Evolutionary conservation across 768 basidiomycete species (phyloP), one percentile per base, ranked within the genome.

Genomic region (Boletus speciosus): DNA sequence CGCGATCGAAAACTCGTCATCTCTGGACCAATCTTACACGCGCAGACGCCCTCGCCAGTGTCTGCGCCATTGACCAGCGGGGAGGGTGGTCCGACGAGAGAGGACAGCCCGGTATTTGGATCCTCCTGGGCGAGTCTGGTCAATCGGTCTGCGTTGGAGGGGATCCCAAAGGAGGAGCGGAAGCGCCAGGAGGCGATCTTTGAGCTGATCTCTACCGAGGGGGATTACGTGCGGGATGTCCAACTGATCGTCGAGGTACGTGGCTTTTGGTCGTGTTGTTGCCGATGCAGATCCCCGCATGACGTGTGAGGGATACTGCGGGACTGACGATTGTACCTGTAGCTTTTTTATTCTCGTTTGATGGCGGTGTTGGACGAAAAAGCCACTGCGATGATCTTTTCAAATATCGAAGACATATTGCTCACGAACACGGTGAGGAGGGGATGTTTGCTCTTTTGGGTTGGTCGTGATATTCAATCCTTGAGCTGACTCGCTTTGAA

Each of bases 161-260:
- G 83, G 6, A 86, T 98, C 41, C 88, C 91, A 1, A 67, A 78
- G 1, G 75, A 75, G 23, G 96, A 98, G 67, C 79, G 95, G 42
- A 86, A 84, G 54, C 79, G 95, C 50, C 96, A 98, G 71, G 96
- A 98, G 77, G 88, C 91, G 0, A 96, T 97, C 48, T 98, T 98
- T 61, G 96, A 99, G 72, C 78, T 98, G 49, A 96, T 98, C 60
- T 80, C 80, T 6, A 98, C 96, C 0, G 96, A 99, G 69, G 80
- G 78, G 8, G 83, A 89, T 0, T 99, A 97, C 63, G 93, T 98
- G 42, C 81, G 93, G 23, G 91, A 95, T 67, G 70, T 98, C 29
- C 96, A 99, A 64, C 78, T 96, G 32, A 85, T 95, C 56, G 92
- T 98, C 19, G 90, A 91, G 81, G 94, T 91, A 54, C 44, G 78